phyloP scores from a whole-genome alignment of 108 stramenopile genomes.

The Cyclotella sp. region DNA sequence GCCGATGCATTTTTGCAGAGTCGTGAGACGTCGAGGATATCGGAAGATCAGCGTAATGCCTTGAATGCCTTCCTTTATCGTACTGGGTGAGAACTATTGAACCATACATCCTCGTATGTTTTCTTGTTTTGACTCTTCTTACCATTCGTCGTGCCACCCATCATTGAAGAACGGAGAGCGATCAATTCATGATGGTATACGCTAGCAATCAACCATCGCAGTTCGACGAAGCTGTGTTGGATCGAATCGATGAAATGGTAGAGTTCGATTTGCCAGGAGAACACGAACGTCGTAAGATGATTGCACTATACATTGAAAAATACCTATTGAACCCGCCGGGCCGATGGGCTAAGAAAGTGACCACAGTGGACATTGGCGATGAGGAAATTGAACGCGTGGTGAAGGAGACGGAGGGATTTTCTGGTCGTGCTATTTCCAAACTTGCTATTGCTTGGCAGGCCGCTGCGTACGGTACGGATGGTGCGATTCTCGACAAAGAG shows the following conservation, averaged over 20 bases:
- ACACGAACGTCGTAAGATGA: conserved; percentile 92
- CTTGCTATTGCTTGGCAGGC: conserved; percentile 99
- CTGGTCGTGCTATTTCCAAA: conserved; percentile 98
- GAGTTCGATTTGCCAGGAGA: conserved; percentile 91
- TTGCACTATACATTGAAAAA: conserved; percentile 96
- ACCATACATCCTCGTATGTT: not conserved
- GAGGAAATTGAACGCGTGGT: conserved; percentile 90
- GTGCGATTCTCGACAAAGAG: conserved; percentile 81
- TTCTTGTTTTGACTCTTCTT: not conserved
- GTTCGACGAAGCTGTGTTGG: conserved; percentile 97
- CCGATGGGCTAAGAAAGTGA: conserved; percentile 80
- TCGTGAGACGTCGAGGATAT: conserved; percentile 89
- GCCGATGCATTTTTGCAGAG: conserved; percentile 98
- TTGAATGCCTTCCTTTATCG: conserved; percentile 99
- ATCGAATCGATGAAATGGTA: conserved; percentile 99
- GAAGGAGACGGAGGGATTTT: conserved; percentile 90
- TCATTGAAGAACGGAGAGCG: conserved; percentile 80
- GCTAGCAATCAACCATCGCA: conserved; percentile 98
- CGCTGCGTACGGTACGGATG: conserved; percentile 95
- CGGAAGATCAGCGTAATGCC: conserved; percentile 98
- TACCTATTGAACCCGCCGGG: conserved; percentile 89
- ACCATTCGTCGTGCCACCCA: not conserved
- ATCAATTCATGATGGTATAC: conserved; percentile 99
- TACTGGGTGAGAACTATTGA: conserved; percentile 58
- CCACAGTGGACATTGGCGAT: conserved; percentile 80